Evolutionary conservation across 2,329 filamentous ascomycete species (phyloP).

Genomic region (Periconia sp.): DNA sequence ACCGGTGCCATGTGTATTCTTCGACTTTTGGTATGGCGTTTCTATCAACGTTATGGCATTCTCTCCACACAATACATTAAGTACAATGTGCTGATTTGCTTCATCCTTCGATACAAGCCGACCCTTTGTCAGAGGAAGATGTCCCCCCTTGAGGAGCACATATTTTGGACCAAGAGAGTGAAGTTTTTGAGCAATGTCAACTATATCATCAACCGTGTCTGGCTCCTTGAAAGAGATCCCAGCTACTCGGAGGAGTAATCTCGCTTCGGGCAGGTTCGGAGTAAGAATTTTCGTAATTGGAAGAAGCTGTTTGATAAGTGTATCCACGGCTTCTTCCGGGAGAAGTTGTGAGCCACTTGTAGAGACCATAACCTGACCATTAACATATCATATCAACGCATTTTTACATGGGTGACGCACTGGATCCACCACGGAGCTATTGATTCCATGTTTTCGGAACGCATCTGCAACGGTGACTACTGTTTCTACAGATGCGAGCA

Average conservation of each 20-base stretch:
- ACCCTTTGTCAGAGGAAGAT: constrained; percentile 73
- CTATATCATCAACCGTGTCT: constrained; percentile 64
- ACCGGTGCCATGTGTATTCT: constrained; percentile 90
- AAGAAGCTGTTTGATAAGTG: constrained; percentile 62
- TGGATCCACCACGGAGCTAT: constrained; percentile 70
- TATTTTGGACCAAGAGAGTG: constrained; percentile 71
- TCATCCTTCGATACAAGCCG: constrained; percentile 60
- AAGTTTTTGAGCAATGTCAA: constrained; percentile 67
- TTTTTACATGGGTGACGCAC: constrained; percentile 49
- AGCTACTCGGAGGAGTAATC: constrained; percentile 61
- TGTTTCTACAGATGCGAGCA: constrained; percentile 75
- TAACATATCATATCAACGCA: background rate
- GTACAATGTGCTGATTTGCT: constrained; percentile 65
- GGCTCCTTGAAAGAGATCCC: constrained; percentile 53
- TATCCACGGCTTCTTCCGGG: constrained; percentile 63
- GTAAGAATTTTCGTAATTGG: constrained; percentile 70
- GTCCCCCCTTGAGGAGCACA: constrained; percentile 88
- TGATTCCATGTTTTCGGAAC: constrained; percentile 60
- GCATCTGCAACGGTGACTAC: constrained; percentile 69
- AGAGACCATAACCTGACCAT: constrained; percentile 76
- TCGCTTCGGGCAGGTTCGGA: constrained; percentile 76
- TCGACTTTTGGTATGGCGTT: constrained; percentile 70
- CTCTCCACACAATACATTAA: constrained; percentile 75
- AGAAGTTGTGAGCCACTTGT: constrained; percentile 75
- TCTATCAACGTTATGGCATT: constrained; percentile 64